phyloP scores from a whole-genome alignment of 2,329 filamentous ascomycete genomes.

The Pseudofabraea citricarpa region DNA sequence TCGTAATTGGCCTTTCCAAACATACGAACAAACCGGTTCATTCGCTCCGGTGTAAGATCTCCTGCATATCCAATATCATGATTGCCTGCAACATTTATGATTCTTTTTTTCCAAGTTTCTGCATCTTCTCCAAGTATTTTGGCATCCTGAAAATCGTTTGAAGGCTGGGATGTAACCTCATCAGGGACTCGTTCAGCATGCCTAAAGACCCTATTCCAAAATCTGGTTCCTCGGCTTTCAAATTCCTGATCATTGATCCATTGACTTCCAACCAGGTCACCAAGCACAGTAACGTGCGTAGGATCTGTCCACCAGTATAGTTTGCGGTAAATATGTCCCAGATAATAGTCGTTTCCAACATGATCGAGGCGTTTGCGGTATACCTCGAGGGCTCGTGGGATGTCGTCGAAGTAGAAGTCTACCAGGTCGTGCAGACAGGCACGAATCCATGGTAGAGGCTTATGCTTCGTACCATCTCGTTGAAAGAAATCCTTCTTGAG shows the following conservation, averaged over 20 bases:
- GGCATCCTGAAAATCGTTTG: constrained; percentile 30
- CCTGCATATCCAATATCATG: constrained; percentile 97
- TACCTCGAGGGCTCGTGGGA: constrained; percentile 61
- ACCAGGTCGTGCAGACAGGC: constrained; percentile 52
- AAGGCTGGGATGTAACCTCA: constrained; percentile 44
- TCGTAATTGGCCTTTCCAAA: constrained; percentile 94
- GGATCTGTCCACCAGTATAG: constrained; percentile 80
- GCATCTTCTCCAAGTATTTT: constrained; percentile 34
- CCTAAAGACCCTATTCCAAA: constrained; percentile 77
- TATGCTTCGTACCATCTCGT: constrained; percentile 36
- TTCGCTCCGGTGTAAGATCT: constrained; percentile 71
- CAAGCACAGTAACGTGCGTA: constrained; percentile 83
- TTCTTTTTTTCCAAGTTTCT: constrained; percentile 62
- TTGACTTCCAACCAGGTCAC: constrained; percentile 89
- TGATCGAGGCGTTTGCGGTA: constrained; percentile 80
- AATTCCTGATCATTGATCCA: constrained; percentile 92
- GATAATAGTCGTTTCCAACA: constrained; percentile 89
- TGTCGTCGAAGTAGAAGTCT: constrained; percentile 62
- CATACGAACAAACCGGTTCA: constrained; percentile 74
- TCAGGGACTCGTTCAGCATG: constrained; percentile 60
- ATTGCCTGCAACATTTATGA: constrained; percentile 91
- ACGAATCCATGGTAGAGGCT: constrained; percentile 46
- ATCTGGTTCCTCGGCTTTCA: constrained; percentile 63
- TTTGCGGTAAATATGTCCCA: constrained; percentile 85
- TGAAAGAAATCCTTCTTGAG: constrained; percentile 21